phyloP scores from a whole-genome alignment of 129 eudicot genomes.

The Centrapalus pauciflorus region DNA sequence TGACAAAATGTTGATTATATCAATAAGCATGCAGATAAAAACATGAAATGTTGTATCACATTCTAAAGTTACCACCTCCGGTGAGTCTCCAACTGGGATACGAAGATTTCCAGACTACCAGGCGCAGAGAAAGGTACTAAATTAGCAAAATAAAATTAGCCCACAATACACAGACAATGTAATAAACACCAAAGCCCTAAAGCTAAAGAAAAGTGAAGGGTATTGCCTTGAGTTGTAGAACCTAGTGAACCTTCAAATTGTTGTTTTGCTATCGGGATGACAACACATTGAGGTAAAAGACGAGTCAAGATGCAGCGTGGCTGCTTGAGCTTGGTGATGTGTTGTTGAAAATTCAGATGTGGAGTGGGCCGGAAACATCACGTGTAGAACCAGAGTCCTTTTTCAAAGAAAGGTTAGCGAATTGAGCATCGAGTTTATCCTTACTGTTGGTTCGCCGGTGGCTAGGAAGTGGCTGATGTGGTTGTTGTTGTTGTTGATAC shows the following conservation, averaged over 20 bases:
- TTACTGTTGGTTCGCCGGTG: slow-evolving; percentile 69
- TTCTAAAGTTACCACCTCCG: slow-evolving; percentile 64
- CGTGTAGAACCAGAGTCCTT: slow-evolving; percentile 44
- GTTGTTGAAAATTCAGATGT: slow-evolving; percentile 55
- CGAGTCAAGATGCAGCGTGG: slow-evolving; percentile 10
- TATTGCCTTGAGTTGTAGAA: neutral
- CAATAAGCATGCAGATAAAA: slow-evolving; percentile 23
- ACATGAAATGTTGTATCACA: slow-evolving; percentile 24
- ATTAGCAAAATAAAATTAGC: slow-evolving; percentile 19
- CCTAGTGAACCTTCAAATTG: slow-evolving; percentile 24
- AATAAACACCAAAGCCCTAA: neutral
- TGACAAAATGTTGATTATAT: slow-evolving; percentile 9
- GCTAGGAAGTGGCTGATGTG: slow-evolving; percentile 39
- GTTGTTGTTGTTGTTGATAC: slow-evolving; percentile 68
- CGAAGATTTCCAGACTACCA: slow-evolving; percentile 51
- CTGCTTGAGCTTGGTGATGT: neutral
- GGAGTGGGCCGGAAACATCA: slow-evolving; percentile 62
- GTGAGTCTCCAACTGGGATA: slow-evolving; percentile 49
- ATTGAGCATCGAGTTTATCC: slow-evolving; percentile 72
- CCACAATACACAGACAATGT: slow-evolving; percentile 5
- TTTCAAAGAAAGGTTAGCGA: slow-evolving; percentile 71
- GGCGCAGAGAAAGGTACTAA: slow-evolving; percentile 54
- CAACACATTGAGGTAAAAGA: slow-evolving; percentile 8
- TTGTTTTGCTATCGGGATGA: slow-evolving; percentile 23
- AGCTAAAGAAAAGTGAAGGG: neutral